Conservation (phyloP, 2,329 filamentous ascomycete species). For the Fusarium beomiforme region DNA sequence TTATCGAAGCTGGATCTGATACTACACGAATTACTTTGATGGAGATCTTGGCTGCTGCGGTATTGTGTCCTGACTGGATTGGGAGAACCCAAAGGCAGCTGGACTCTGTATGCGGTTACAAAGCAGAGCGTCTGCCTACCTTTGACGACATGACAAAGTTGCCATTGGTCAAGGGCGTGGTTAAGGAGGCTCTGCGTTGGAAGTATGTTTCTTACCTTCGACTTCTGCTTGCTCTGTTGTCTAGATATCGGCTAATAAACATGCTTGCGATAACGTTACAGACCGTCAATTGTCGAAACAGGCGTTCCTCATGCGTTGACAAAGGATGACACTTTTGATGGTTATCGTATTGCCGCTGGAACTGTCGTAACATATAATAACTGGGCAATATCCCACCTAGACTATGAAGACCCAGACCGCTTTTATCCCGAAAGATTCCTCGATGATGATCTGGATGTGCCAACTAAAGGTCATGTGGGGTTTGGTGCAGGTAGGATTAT, state of each 20-base stretch:
- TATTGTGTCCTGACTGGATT: background rate
- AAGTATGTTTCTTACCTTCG: background rate
- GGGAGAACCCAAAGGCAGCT: background rate
- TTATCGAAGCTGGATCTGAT: background rate
- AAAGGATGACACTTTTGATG: background rate
- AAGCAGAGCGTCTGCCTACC: background rate
- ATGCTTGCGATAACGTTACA: background rate
- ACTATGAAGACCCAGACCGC: background rate
- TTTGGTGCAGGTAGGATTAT: background rate
- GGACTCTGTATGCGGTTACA: background rate
- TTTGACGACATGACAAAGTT: background rate
- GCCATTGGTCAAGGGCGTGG: background rate
- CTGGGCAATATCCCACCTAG: background rate
- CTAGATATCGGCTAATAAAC: too few relatives aligned
- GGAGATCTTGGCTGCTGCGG: background rate
- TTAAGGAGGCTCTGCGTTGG: background rate
- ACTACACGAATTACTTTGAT: background rate
- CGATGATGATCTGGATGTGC: background rate
- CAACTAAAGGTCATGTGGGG: background rate
- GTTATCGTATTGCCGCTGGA: background rate
- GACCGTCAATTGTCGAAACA: background rate
- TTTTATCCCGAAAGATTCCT: background rate
- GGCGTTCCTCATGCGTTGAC: background rate
- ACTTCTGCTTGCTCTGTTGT: too few relatives aligned
- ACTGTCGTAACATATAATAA: background rate